Evolutionary conservation across 495 filamentous ascomycete genomes (phyloP).

Genomic region (Daldinia vernicosa): DNA sequence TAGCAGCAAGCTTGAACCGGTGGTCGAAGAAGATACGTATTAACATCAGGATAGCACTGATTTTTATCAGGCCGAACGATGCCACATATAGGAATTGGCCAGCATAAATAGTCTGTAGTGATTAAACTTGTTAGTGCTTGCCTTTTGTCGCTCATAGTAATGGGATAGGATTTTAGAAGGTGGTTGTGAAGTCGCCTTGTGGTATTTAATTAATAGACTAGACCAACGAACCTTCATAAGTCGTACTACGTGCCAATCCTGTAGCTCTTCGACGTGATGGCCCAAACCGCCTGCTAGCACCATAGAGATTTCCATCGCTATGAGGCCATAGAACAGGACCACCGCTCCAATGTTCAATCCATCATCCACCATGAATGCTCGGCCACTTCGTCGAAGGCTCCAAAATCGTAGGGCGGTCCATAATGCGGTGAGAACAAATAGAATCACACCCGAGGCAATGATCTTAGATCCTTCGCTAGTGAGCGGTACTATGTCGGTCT

Average conservation of each 20-base stretch:
- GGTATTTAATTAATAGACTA: neutral
- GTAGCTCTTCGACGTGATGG: slow-evolving; percentile 22
- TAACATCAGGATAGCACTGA: slow-evolving; percentile 38
- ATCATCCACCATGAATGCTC: slow-evolving; percentile 32
- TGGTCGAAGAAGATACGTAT: slow-evolving; percentile 33
- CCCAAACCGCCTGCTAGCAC: slow-evolving; percentile 34
- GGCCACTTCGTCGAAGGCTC: slow-evolving; percentile 27
- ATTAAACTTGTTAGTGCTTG: slow-evolving; percentile 1
- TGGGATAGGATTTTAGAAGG: neutral
- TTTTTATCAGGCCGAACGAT: slow-evolving; percentile 36
- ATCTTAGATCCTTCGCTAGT: slow-evolving; percentile 26
- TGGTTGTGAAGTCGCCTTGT: neutral
- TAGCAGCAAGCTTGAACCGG: slow-evolving; percentile 17
- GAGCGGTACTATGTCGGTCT: slow-evolving; percentile 31
- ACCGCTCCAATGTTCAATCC: slow-evolving; percentile 30
- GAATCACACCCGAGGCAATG: slow-evolving; percentile 20
- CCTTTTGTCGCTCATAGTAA: neutral
- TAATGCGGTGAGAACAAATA: slow-evolving; percentile 29
- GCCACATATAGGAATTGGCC: slow-evolving; percentile 31
- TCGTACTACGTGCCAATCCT: slow-evolving; percentile 34
- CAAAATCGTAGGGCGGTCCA: slow-evolving; percentile 38
- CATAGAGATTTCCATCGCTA: slow-evolving; percentile 29
- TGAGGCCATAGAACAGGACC: slow-evolving; percentile 30
- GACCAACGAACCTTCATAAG: slow-evolving; percentile 35
- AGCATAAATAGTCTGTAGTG: slow-evolving; percentile 27